Evolutionary conservation across 352 stramenopile species (phyloP).

Genomic region (Globisporangium iwayamae): DNA sequence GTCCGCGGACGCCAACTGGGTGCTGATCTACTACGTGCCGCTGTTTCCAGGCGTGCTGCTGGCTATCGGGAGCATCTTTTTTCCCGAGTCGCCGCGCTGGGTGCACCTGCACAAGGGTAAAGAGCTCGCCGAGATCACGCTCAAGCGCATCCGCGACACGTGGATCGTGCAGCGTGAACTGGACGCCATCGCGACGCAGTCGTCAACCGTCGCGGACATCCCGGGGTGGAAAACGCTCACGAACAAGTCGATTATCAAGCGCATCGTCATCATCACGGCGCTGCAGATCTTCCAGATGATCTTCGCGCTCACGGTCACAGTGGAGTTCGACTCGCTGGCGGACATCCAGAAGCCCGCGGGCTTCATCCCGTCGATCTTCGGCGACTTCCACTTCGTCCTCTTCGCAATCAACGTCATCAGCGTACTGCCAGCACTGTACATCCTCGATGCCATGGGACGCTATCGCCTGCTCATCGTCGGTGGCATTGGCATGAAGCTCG

Average conservation of each 20-base stretch:
- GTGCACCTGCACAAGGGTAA: constrained; percentile 42
- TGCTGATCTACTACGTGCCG: constrained; percentile 6
- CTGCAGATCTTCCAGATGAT: constrained; percentile 41
- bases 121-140: constrained; percentile 28
- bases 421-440: constrained; percentile 36
- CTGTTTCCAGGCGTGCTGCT: constrained; percentile 14
- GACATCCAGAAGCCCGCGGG: constrained; percentile 34
- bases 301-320: not conserved
- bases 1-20: not conserved
- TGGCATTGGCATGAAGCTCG: constrained; percentile 37
- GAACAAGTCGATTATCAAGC: constrained; percentile 18
- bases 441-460: constrained; percentile 35
- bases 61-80: constrained; percentile 35
- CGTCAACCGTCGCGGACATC: constrained; percentile 4
- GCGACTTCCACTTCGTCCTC: constrained; percentile 26
- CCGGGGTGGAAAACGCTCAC: constrained; percentile 16
- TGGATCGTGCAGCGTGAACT: constrained; percentile 25
- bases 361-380: constrained; percentile 26
- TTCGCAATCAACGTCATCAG: constrained; percentile 31
- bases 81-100: constrained; percentile 51
- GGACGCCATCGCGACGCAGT: constrained; percentile 28
- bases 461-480: constrained; percentile 37
- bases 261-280: constrained; percentile 27
- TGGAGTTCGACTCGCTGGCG: constrained; percentile 12
- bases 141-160: constrained; percentile 26